Base-by-base conservation (phyloP, 257 asterid genomes). In the Primulina tabacum region DNA sequence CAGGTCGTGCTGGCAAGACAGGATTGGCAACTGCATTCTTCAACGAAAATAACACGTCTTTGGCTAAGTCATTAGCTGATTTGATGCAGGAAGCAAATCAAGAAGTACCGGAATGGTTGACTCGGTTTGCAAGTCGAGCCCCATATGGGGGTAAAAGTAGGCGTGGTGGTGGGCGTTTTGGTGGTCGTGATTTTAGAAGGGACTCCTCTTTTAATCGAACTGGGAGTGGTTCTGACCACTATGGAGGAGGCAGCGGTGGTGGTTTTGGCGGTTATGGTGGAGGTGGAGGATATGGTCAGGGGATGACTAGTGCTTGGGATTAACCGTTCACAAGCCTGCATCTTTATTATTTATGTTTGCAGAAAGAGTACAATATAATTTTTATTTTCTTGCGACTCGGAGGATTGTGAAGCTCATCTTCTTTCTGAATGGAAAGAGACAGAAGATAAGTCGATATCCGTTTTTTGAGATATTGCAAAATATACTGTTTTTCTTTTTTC, bases 21-120 rank as follows among this genome's bases (percentile, higher is more conserved):
- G 97, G 97, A 76, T 35, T 88, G 75, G 97, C 97, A 2, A 90
- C 97, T 1, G 96, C 97, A 12, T 90, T 90, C 82, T 90, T 90
- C 80, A 88, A 88, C 6, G 96, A 90, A 67, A 75, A 74, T 55
- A 90, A 84, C 71, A 71, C 30, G 78, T 88, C 97, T 6, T 6
- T 90, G 84, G 89, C 97, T 29, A 87, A 80, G 74, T 65, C 96
- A 3, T 68, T 90, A 18, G 82, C 94, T 16, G 95, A 88, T 16
- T 69, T 90, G 81, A 90, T 90, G 97, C 80, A 74, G 72, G 97
- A 90, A 72, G 86, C 97, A 64, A 88, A 88, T 74, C 97, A 90
- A 73, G 96, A 88, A 73, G 97, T 90, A 52, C 97, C 97, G 2
- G 96, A 89, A 11, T 90, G 97, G 97, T 67, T 90, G 87, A 76